Percentiles rank a stretch among this genome's conserved stretches.
Conservation (phyloP, 768 basidiomycete genomes). For the Leucosporidium scottii region DNA sequence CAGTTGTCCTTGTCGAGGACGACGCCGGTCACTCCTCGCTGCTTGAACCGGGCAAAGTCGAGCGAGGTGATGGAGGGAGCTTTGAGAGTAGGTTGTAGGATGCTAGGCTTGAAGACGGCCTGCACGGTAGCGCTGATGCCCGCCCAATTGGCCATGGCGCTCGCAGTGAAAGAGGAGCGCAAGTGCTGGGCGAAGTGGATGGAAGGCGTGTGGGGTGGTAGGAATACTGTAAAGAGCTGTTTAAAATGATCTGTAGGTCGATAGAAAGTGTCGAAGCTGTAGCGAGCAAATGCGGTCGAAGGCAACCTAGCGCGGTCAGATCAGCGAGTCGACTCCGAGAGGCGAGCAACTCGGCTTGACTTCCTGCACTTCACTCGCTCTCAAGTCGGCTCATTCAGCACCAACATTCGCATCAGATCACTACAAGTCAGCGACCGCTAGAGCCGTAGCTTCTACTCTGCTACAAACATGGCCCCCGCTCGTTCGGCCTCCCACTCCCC, state of each 20-base stretch:
- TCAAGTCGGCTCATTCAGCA: too few species aligned
- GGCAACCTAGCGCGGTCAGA: background rate
- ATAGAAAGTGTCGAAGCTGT: background rate
- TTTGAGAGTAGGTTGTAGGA: constrained; percentile 7
- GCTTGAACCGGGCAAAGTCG: constrained; percentile 63
- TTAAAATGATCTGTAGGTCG: background rate
- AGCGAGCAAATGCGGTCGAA: too few species aligned
- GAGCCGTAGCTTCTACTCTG: background rate
- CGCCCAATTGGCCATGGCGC: constrained; percentile 17
- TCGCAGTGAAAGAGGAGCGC: background rate
- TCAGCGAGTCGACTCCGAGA: background rate
- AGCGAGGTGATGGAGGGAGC: constrained; percentile 58
- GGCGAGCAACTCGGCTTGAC: background rate
- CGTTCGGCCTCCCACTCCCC: background rate
- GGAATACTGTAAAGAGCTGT: background rate
- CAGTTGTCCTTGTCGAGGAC: constrained; percentile 99
- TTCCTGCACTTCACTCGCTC: background rate
- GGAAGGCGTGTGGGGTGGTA: background rate
- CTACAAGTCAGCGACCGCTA: background rate
- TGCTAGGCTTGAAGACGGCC: constrained; percentile 7
- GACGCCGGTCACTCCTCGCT: constrained; percentile 75
- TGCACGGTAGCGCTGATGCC: constrained; percentile 13
- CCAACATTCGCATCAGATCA: too few species aligned
- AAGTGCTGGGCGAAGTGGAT: too few species aligned
- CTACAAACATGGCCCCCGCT: background rate